These are phyloP conservation scores for Bryoerythrophyllum caledonicum DNA, from an alignment of 225 moss, liverwort and hornwort genomes.

Conservation along the genomic window DNA sequence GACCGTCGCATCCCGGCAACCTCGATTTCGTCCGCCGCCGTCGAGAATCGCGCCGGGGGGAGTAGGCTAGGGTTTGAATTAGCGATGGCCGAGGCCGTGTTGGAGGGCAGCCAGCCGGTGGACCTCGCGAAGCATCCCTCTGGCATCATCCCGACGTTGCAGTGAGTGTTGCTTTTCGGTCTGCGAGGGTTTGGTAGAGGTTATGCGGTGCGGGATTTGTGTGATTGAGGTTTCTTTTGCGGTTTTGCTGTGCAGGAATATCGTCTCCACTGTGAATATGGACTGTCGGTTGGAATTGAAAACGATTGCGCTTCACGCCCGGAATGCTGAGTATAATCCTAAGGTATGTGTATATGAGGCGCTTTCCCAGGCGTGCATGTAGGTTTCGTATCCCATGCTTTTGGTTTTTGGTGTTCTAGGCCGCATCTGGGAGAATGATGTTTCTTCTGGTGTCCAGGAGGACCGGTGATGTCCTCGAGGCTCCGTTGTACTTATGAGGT, in stretches of 20 bases:
- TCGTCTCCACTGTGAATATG: slow-evolving; percentile 98
- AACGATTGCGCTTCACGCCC: slow-evolving; percentile 90
- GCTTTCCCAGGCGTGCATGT: slow-evolving; percentile 3
- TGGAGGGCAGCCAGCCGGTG: slow-evolving; percentile 95
- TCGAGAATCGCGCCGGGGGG: not conserved
- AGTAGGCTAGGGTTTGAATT: not conserved
- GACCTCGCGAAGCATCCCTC: slow-evolving; percentile 98
- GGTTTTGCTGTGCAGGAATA: slow-evolving; percentile 57
- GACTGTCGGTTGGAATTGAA: slow-evolving; percentile 96
- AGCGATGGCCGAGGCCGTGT: slow-evolving; percentile 76
- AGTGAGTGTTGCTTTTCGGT: slow-evolving; percentile 51
- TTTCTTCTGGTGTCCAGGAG: not conserved
- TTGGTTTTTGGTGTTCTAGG: slow-evolving; percentile 1
- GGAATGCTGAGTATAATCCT: slow-evolving; percentile 97
- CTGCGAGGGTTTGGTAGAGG: not conserved
- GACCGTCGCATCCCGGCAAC: not conserved
- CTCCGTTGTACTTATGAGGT: not conserved
- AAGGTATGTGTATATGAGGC: slow-evolving; percentile 57
- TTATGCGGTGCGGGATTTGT: not conserved
- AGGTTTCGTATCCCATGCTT: not conserved
- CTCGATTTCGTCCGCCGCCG: too few species aligned
- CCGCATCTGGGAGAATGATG: not conserved
- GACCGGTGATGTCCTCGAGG: not conserved
- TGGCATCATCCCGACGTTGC: slow-evolving; percentile 89
- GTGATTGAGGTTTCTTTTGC: not conserved